Conservation (phyloP, 2,329 filamentous ascomycete genomes). For the Emericellopsis atlantica region DNA sequence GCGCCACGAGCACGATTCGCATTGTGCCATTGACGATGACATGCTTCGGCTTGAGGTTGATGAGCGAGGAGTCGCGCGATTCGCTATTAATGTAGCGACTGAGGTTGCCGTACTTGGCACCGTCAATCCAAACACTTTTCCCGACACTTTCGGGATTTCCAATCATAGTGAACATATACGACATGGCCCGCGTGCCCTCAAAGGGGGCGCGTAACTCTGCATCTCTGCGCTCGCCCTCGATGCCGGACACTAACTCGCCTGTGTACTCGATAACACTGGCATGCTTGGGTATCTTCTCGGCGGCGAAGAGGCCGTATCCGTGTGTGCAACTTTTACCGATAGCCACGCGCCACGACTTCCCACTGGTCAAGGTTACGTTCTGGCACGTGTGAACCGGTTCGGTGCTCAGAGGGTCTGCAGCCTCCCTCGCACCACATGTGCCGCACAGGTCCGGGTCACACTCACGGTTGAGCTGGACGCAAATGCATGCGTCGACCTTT, state of each 20-base stretch:
- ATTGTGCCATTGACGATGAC: constrained; percentile 64
- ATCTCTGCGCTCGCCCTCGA: constrained; percentile 58
- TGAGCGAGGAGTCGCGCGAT: constrained; percentile 34
- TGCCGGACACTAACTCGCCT: constrained; percentile 60
- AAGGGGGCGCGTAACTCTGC: constrained; percentile 47
- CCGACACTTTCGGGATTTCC: too few species aligned
- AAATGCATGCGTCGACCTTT: constrained; percentile 46
- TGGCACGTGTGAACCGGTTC: constrained; percentile 46
- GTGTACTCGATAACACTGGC: constrained; percentile 75
- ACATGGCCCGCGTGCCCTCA: constrained; percentile 39
- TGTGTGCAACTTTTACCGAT: constrained; percentile 22
- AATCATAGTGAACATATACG: constrained; percentile 50
- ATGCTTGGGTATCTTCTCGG: constrained; percentile 51
- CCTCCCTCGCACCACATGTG: constrained; percentile 54
- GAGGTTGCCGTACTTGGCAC: constrained; percentile 66
- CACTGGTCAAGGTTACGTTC: constrained; percentile 50
- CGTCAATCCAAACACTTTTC: constrained; percentile 59
- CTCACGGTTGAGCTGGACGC: constrained; percentile 60
- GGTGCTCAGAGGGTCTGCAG: constrained; percentile 56
- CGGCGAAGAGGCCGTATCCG: constrained; percentile 65
- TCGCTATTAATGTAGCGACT: constrained; percentile 76
- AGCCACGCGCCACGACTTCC: constrained; percentile 25
- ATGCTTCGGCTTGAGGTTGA: constrained; percentile 52
- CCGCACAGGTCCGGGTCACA: constrained; percentile 69
- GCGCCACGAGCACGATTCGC: constrained; percentile 62